Evolutionary conservation across 2,329 filamentous ascomycete genomes (phyloP), one percentile per base, ranked within the genome.

Genomic region (Xylariaceae sp.): DNA sequence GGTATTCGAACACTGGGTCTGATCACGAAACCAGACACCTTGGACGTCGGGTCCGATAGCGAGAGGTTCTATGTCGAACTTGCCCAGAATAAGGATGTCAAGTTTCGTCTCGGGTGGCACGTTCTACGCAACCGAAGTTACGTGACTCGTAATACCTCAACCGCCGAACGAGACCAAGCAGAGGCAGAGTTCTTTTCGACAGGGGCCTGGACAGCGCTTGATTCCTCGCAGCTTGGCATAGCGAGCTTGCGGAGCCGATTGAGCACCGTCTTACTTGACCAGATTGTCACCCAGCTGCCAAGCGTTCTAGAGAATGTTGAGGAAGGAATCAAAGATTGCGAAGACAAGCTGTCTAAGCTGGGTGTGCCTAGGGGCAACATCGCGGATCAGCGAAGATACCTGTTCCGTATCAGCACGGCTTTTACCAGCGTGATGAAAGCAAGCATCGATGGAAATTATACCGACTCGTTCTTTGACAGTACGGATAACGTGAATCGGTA

Each of bases 51-150:
- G 4, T 75, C 74, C 0, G 71, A 70, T 0, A 69, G 65, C n/a
- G 75, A 79, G 55, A 51, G 49, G 0, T 51, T 61, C 3, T 78
- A 70, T 44, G 36, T 77, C 0, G 59, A 64, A 0, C 67, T 79
- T 1, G 76, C 74, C 0, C 67, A 65, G 43, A 80, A 80, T 49
- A 57, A 68, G 2, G 71, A 79, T 12, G 69, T 77, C 0, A 57
- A 71, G 5, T 73, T 81, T 18, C 65, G 70, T 0, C 73, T 80
- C 0, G 78, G 78, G 0, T 82, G 77, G 76, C 77, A 80, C 53
- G 72, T 79, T 0, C 59, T 81, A 13, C 69, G 69, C 26, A 80
- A 79, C 57, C 67, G 54, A 26, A 45, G 51, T 49, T 62, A 37
- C 22, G 30, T 22, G 5, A 47, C 41, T 10, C 44, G 50, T 37